Base-by-base conservation (phyloP, 805 yeast genomes). In the Wickerhamiella azyma region DNA sequence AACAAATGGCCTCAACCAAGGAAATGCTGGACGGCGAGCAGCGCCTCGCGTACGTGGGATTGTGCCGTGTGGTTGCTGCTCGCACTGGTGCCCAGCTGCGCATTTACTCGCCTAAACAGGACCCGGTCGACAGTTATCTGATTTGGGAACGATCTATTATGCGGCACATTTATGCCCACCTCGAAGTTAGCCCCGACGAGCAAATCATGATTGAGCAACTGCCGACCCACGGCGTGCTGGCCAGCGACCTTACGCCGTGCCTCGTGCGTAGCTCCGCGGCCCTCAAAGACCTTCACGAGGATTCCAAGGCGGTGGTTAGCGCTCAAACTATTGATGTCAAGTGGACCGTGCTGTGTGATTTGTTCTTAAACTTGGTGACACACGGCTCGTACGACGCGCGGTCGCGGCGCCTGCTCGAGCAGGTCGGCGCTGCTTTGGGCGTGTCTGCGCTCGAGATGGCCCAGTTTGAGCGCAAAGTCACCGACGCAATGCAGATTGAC, bases 261-360 rank as follows among this genome's bases (percentile, higher is more conserved):
- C 66, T 89, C n/a, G 26, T n/a, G 18, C 29, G 36, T 2, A n/a
- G 19, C 14, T 26, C 19, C 11, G 21, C 36, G 16, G 53, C 49
- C 26, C 46, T 52, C 9, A 49, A 46, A 24, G 45, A 42, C 29
- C 36, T 42, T 10, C 40, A 42, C 37, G 17, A 48, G 2, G 41
- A 48, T 14, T 38, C 26, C 21, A 18, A 10, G 39, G 6, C 33
- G 7, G 16, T 18, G 30, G 16, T 14, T 38, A 9, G 26, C 28
- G 32, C 36, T 18, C 29, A 80, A 7, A 75, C 79, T 24, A 71
- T 83, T 46, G 96, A 88, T 56, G 73, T 92, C 18, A 76, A 88
- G 26, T 94, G 98, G 98, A 88, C 96, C 0, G 74, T 89, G 11
- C 67, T 92, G 5, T 94, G 98, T 64, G 98, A 92, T 60, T 65